phyloP scores from a whole-genome alignment of 495 filamentous ascomycete species.

The Daldinia bambusicola region DNA sequence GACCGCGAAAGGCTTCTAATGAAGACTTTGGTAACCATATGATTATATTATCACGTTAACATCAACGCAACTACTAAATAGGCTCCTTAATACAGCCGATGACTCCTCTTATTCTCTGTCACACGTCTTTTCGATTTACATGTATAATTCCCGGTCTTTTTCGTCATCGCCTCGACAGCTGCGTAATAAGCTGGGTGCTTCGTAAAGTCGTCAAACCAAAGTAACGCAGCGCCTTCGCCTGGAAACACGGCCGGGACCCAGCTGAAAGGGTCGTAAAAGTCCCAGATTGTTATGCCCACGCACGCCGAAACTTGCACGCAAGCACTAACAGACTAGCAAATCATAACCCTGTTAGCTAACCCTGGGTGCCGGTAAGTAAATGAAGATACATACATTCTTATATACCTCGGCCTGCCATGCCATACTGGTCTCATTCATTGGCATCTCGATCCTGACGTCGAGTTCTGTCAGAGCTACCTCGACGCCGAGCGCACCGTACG shows the following conservation, averaged over 20 bases:
- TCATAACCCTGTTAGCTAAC: not conserved
- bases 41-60: not conserved
- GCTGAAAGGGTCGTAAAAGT: slow-evolving; percentile 61
- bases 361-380: not conserved
- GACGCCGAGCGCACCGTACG: slow-evolving; percentile 61
- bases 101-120: slow-evolving; percentile 3
- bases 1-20: not conserved
- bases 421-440: slow-evolving; percentile 54
- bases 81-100: not conserved
- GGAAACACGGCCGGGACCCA: slow-evolving; percentile 69
- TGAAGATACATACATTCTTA: slow-evolving; percentile 42
- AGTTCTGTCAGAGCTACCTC: slow-evolving; percentile 73
- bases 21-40: not conserved
- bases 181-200: slow-evolving; percentile 67
- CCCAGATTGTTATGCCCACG: slow-evolving; percentile 77
- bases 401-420: slow-evolving; percentile 70
- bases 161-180: slow-evolving; percentile 19
- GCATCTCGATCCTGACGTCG: slow-evolving; percentile 59
- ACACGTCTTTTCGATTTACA: not conserved
- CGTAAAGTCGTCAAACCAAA: slow-evolving; percentile 63
- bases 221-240: slow-evolving; percentile 62
- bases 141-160: not conserved
- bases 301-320: slow-evolving; percentile 69
- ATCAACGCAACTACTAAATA: not conserved
- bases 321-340: slow-evolving; percentile 47